Percentiles rank a stretch among this genome's conserved stretches.
phyloP scores from a whole-genome alignment of 177 flowering plant species.

The Vitis hybrid region DNA sequence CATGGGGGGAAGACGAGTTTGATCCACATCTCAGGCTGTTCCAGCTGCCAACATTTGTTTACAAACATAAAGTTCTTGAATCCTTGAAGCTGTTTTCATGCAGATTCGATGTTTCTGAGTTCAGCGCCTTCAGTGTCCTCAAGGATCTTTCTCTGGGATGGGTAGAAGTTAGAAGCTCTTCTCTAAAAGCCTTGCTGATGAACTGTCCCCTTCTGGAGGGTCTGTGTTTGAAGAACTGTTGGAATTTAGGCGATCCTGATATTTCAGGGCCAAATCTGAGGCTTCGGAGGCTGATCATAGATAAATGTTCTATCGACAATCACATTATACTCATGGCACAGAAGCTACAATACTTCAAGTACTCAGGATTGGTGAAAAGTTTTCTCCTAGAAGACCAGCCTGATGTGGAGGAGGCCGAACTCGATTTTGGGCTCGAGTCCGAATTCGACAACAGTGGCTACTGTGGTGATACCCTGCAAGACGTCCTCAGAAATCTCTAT shows the following conservation, averaged over 20 bases:
- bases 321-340: slow-evolving; percentile 9
- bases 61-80: slow-evolving; percentile 6
- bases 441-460: slow-evolving; percentile 9
- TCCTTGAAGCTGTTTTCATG: slow-evolving; percentile 20
- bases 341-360: slow-evolving; percentile 13
- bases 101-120: neutral
- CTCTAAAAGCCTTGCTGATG: slow-evolving; percentile 5
- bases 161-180: slow-evolving; percentile 1
- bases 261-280: neutral
- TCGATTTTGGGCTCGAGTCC: slow-evolving; percentile 19
- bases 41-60: slow-evolving; percentile 14
- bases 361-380: neutral
- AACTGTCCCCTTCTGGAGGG: slow-evolving; percentile 21
- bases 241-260: neutral
- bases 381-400: neutral
- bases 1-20: slow-evolving; percentile 4
- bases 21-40: neutral
- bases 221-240: slow-evolving; percentile 24
- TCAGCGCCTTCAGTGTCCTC: neutral
- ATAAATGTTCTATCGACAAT: slow-evolving; percentile 11
- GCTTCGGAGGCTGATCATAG: slow-evolving; percentile 16
- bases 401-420: slow-evolving; percentile 13
- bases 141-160: slow-evolving; percentile 19
- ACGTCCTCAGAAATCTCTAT: neutral
- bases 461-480: slow-evolving; percentile 13